A percentile compares a stretch with the other conserved stretches of the same genome.
Evolutionary conservation across 2,329 filamentous ascomycete species (phyloP).

Genomic region (Alternaria viburni): DNA sequence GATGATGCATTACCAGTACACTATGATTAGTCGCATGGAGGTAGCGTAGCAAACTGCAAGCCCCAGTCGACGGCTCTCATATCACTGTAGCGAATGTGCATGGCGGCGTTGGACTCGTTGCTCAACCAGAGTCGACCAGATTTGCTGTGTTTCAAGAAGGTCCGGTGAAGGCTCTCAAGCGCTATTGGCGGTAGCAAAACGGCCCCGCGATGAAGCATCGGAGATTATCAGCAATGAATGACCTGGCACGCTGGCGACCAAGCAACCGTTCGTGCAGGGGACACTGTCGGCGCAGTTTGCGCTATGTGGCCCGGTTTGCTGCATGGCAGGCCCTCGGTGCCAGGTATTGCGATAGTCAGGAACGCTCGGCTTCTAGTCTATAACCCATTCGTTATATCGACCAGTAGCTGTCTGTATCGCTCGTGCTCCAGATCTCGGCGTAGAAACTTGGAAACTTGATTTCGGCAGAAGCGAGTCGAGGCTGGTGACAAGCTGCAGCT

Average conservation of each 20-base stretch:
- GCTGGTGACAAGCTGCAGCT: neutral
- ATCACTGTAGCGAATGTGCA: slow-evolving; percentile 7
- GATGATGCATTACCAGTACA: slow-evolving; percentile 13
- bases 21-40: slow-evolving; percentile 18
- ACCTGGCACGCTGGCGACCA: slow-evolving; percentile 41
- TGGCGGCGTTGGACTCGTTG: slow-evolving; percentile 20
- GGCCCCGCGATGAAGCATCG: slow-evolving; percentile 22
- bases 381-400: neutral
- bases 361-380: slow-evolving; percentile 16
- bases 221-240: slow-evolving; percentile 32
- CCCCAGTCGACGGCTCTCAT: slow-evolving; percentile 7
- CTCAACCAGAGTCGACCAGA: slow-evolving; percentile 13
- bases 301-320: slow-evolving; percentile 18
- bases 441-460: neutral
- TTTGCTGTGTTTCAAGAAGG: slow-evolving; percentile 23
- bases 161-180: slow-evolving; percentile 4
- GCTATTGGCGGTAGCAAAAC: slow-evolving; percentile 30
- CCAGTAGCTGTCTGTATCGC: neutral
- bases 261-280: slow-evolving; percentile 34
- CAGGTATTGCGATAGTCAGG: slow-evolving; percentile 24
- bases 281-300: slow-evolving; percentile 30
- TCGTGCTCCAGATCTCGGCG: slow-evolving; percentile 1
- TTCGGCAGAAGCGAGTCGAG: slow-evolving; percentile 1
- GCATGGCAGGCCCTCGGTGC: slow-evolving; percentile 22
- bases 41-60: slow-evolving; percentile 9